phyloP scores from a whole-genome alignment of 768 basidiomycete species.

The Exidia glandulosa region DNA sequence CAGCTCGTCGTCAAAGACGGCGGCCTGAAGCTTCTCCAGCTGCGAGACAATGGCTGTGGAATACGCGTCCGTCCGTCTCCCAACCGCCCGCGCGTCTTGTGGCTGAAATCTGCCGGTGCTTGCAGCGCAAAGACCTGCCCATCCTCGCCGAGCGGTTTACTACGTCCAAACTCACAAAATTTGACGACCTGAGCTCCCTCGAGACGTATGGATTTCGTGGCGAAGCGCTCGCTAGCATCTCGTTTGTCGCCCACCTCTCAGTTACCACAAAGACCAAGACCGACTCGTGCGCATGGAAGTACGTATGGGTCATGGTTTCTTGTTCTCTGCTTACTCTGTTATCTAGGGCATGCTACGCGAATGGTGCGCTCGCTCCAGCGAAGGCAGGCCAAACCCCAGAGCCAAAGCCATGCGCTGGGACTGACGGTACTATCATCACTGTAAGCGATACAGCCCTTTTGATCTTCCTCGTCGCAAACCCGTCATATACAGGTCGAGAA shows the following conservation, averaged over 20 bases:
- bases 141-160: constrained; percentile 92
- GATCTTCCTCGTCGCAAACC: neutral
- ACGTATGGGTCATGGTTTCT: too few relatives aligned
- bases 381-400: constrained; percentile 64
- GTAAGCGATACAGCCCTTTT: too few relatives aligned
- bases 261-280: constrained; percentile 83
- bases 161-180: constrained; percentile 82
- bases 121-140: constrained; percentile 75
- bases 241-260: constrained; percentile 81
- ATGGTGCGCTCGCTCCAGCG: constrained; percentile 59
- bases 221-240: constrained; percentile 92
- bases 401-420: constrained; percentile 86
- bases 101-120: neutral
- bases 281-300: constrained; percentile 90
- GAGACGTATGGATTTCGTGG: constrained; percentile 94
- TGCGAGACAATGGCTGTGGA: constrained; percentile 93
- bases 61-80: constrained; percentile 53
- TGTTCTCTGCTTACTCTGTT: too few relatives aligned
- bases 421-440: constrained; percentile 84
- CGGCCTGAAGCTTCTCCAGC: constrained; percentile 87
- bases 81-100: neutral
- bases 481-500: constrained; percentile 68
- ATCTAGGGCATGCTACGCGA: constrained; percentile 74
- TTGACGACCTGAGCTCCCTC: constrained; percentile 74
- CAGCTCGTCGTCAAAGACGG: constrained; percentile 80